Base-by-base conservation (phyloP, 1,284 basidiomycete genomes). In the Austroboletus niveus region DNA sequence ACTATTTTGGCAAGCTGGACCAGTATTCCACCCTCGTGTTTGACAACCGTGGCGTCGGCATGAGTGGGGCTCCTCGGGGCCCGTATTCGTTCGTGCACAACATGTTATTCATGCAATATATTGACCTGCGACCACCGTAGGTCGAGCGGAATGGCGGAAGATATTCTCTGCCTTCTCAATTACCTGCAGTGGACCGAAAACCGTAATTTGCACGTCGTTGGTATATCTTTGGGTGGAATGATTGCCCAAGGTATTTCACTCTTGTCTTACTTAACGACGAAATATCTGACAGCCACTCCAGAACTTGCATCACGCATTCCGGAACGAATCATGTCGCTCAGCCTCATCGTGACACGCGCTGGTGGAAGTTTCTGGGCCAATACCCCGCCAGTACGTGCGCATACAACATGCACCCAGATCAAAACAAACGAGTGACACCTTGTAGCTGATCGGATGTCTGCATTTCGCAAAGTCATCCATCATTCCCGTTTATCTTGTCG, bases 1-100 rank as follows among this genome's bases (percentile, higher is more conserved):
- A 76, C 9, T 69, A 85, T 59, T 87, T 89, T 56, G 75, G 72
- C 12, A 66, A 72, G 22, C 61, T 69, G 12, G 71, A 75, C 9
- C 69, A 77, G 42, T 80, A 86, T 54, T 82, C 84, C 0, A 73
- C 83, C 8, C 74, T 95, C 2, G 89, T 92, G 1, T 89, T 94
- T 59, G 93, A 96, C 67, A 94, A 96, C 63, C 79, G 92, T 35
- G 93, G 93, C 1, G 91, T 91, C 2, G 90, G 93, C 6, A 82
- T 91, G 63, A 88, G 85, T 44, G 82, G 79, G 20, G 75, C 81
- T 20, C 90, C 92, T 0, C 68, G 71, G 43, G 89, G 88, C 4
- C 87, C 87, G 1, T 91, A 91, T 68, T 73, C 76, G 79, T 81
- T 57, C 34, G 66, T 58, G 9, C 29, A 22, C 8, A 0, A 2